Percentiles rank a stretch among this genome's conserved stretches.
Conservation (phyloP, 2,329 filamentous ascomycete genomes). For the Diaporthe ilicicola region DNA sequence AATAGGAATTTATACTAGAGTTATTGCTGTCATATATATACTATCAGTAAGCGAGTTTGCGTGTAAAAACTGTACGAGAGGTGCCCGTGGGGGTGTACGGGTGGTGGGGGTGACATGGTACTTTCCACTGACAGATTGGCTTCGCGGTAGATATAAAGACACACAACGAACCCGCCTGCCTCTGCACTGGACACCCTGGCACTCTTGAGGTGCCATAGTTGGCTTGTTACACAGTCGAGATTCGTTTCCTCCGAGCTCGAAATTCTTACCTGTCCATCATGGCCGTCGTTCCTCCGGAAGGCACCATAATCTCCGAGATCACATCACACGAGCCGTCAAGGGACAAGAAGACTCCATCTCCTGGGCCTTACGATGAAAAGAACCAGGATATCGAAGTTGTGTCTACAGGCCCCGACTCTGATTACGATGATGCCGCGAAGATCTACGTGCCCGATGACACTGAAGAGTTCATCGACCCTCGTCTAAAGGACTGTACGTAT, state of each 20-base stretch:
- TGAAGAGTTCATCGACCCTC: slow-evolving; percentile 43
- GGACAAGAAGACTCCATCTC: background rate
- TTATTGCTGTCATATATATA: no score
- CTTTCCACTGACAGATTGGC: background rate
- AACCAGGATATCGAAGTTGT: slow-evolving; percentile 25
- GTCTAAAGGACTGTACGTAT: slow-evolving; percentile 39
- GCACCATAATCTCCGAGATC: background rate
- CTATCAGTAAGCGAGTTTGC: no score
- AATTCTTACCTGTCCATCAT: background rate
- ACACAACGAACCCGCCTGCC: background rate
- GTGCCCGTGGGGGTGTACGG: no score
- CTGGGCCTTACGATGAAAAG: slow-evolving; percentile 14
- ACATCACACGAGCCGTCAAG: background rate
- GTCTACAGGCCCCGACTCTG: slow-evolving; percentile 24
- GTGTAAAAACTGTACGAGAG: no score
- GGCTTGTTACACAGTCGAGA: background rate
- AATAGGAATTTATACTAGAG: no score
- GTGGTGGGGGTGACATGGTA: no score
- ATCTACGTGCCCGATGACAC: slow-evolving; percentile 39
- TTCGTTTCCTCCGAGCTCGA: background rate
- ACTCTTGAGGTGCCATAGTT: background rate
- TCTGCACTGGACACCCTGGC: no score
- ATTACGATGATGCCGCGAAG: slow-evolving; percentile 34
- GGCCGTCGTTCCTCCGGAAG: slow-evolving; percentile 20
- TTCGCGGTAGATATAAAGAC: background rate